These are phyloP conservation scores for Colletotrichum spaethianum DNA, from an alignment of 2,329 filamentous ascomycete genomes.

Conservation along the genomic window DNA sequence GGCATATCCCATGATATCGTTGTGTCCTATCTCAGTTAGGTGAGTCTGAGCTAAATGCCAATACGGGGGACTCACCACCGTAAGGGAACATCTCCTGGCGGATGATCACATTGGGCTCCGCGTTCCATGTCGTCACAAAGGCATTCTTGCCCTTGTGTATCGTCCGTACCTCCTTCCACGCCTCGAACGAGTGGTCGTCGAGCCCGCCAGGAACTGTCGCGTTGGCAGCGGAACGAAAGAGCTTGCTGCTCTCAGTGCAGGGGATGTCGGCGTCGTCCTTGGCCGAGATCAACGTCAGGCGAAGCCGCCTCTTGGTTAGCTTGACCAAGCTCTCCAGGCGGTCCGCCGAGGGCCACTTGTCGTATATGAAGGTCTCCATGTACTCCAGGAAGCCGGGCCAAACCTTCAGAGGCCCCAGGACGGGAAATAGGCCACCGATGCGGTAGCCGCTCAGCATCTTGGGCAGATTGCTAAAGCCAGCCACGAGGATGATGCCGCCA, in stretches of 20 bases:
- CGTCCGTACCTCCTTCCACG: conserved; percentile 63
- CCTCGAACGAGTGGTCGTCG: conserved; percentile 55
- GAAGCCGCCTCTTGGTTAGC: conserved; percentile 67
- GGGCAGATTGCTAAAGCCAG: conserved; percentile 83
- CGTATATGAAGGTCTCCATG: conserved; percentile 76
- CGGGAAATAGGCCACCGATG: conserved; percentile 82
- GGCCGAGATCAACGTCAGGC: conserved; percentile 84
- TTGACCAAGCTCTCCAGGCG: conserved; percentile 73
- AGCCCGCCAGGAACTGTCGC: conserved; percentile 58
- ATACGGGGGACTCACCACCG: conserved; percentile 62
- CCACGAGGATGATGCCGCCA: conserved; percentile 84
- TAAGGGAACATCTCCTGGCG: conserved; percentile 68
- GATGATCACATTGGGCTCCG: conserved; percentile 62
- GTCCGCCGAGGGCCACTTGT: conserved; percentile 83
- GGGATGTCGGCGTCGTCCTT: conserved; percentile 87
- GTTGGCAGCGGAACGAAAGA: conserved; percentile 73
- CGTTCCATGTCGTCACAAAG: conserved; percentile 63
- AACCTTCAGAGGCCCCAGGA: conserved; percentile 80
- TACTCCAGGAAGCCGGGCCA: conserved; percentile 76
- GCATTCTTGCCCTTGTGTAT: conserved; percentile 60
- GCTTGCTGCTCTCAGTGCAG: conserved; percentile 75
- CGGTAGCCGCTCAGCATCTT: conserved; percentile 83
- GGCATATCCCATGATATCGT: conserved; percentile 76
- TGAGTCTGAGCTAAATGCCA: background rate
- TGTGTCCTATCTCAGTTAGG: conserved; percentile 70